Conservation (phyloP, 2,329 filamentous ascomycete species). For the Intubia oerlemansii region DNA sequence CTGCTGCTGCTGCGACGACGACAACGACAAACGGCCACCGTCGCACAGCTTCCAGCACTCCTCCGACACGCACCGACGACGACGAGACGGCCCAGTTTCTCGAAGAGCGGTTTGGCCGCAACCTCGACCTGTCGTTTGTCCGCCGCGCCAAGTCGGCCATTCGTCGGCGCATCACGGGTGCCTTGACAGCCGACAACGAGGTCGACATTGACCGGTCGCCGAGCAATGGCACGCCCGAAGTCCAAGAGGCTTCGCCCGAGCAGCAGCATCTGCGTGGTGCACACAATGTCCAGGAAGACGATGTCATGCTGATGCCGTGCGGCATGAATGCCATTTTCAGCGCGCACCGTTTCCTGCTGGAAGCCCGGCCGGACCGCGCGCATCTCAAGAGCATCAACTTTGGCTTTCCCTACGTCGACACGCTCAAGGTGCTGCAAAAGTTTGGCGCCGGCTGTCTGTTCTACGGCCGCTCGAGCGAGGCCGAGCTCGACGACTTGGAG, state of each 20-base stretch:
- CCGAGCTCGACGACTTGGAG: slow-evolving; percentile 73
- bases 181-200: slow-evolving; percentile 52
- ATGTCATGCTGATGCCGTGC: slow-evolving; percentile 72
- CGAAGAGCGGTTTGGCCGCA: slow-evolving; percentile 85
- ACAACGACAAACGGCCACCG: too few species aligned
- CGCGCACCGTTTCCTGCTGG: slow-evolving; percentile 53
- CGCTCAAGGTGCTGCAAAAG: slow-evolving; percentile 83
- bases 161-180: slow-evolving; percentile 69
- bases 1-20: too few species aligned
- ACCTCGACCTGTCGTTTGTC: slow-evolving; percentile 61
- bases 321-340: slow-evolving; percentile 96
- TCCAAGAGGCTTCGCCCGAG: too few species aligned
- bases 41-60: slow-evolving; percentile 16
- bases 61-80: slow-evolving; percentile 8
- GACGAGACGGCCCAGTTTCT: slow-evolving; percentile 63
- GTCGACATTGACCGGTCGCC: slow-evolving; percentile 16
- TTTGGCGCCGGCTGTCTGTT: slow-evolving; percentile 80
- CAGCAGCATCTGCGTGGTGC: slow-evolving; percentile 32
- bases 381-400: slow-evolving; percentile 61
- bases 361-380: slow-evolving; percentile 28
- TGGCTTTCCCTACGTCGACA: slow-evolving; percentile 96
- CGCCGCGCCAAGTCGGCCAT: slow-evolving; percentile 72
- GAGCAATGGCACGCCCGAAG: not conserved
- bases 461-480: slow-evolving; percentile 58
- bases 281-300: slow-evolving; percentile 57